Evolutionary conservation across 2,329 filamentous ascomycete genomes (phyloP).

Genomic region (Ceratocystis harringtonii): DNA sequence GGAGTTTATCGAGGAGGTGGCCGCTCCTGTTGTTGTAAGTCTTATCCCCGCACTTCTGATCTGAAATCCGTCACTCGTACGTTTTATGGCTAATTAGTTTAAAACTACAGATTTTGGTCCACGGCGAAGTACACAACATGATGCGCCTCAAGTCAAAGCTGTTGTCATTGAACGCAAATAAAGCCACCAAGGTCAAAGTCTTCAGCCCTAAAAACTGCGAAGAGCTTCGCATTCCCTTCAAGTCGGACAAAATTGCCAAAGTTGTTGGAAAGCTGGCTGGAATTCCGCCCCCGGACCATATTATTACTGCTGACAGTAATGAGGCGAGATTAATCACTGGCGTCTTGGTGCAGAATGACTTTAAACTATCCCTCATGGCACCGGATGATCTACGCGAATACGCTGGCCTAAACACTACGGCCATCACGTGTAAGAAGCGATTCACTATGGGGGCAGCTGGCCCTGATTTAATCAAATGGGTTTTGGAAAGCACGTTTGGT

Average conservation of each 20-base stretch:
- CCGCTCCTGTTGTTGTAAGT: slow-evolving; percentile 80
- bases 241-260: slow-evolving; percentile 85
- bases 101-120: slow-evolving; percentile 50
- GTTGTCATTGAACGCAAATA: slow-evolving; percentile 75
- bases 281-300: slow-evolving; percentile 48
- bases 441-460: slow-evolving; percentile 78
- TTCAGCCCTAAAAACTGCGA: slow-evolving; percentile 92
- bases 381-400: slow-evolving; percentile 93
- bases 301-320: slow-evolving; percentile 22
- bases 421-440: slow-evolving; percentile 81
- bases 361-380: slow-evolving; percentile 93
- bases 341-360: slow-evolving; percentile 92
- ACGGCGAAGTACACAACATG: slow-evolving; percentile 97
- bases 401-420: slow-evolving; percentile 90
- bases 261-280: slow-evolving; percentile 88
- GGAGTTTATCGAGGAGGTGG: slow-evolving; percentile 91
- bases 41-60: background rate
- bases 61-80: background rate
- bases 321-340: slow-evolving; percentile 53
- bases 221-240: slow-evolving; percentile 87
- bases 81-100: background rate
- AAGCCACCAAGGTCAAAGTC: slow-evolving; percentile 71
- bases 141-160: slow-evolving; percentile 91
- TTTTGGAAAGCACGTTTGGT: slow-evolving; percentile 85
- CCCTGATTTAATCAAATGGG: slow-evolving; percentile 84